Conservation (phyloP, 495 filamentous ascomycete genomes). For the Lichenothelia convexa region DNA sequence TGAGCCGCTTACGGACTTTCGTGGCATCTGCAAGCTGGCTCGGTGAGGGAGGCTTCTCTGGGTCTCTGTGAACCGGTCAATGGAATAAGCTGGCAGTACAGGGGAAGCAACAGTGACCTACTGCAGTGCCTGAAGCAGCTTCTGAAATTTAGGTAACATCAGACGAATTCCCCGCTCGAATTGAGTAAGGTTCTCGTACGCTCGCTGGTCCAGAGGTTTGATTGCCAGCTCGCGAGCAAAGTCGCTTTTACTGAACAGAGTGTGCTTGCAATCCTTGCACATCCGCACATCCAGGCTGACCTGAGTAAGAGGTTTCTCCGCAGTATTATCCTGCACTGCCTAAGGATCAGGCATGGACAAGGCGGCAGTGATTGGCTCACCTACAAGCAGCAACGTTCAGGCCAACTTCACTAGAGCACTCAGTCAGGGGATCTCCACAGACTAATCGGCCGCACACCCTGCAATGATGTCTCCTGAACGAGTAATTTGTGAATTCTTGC, state of each 20-base stretch:
- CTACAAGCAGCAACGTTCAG: slow-evolving; percentile 56
- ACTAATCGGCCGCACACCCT: slow-evolving; percentile 83
- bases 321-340: slow-evolving; percentile 27
- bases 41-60: slow-evolving; percentile 52
- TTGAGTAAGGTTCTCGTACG: slow-evolving; percentile 73
- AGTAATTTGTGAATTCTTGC: slow-evolving; percentile 80
- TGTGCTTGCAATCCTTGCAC: slow-evolving; percentile 75
- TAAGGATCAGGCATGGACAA: neutral
- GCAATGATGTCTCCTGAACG: slow-evolving; percentile 85
- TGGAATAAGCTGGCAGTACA: too few relatives aligned
- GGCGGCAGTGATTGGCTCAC: slow-evolving; percentile 8
- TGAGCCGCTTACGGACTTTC: slow-evolving; percentile 77
- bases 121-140: slow-evolving; percentile 50
- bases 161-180: slow-evolving; percentile 78
- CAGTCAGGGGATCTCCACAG: slow-evolving; percentile 68
- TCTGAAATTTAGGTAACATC: slow-evolving; percentile 75
- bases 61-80: too few relatives aligned
- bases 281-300: slow-evolving; percentile 69
- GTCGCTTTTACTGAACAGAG: slow-evolving; percentile 68
- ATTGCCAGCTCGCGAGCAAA: slow-evolving; percentile 51
- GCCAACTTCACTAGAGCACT: slow-evolving; percentile 68
- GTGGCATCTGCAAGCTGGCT: slow-evolving; percentile 70
- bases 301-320: slow-evolving; percentile 42
- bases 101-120: slow-evolving; percentile 26
- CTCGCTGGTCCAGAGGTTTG: slow-evolving; percentile 56